phyloP scores from a whole-genome alignment of 257 asterid species.

The Dorcoceras hygrometricum region DNA sequence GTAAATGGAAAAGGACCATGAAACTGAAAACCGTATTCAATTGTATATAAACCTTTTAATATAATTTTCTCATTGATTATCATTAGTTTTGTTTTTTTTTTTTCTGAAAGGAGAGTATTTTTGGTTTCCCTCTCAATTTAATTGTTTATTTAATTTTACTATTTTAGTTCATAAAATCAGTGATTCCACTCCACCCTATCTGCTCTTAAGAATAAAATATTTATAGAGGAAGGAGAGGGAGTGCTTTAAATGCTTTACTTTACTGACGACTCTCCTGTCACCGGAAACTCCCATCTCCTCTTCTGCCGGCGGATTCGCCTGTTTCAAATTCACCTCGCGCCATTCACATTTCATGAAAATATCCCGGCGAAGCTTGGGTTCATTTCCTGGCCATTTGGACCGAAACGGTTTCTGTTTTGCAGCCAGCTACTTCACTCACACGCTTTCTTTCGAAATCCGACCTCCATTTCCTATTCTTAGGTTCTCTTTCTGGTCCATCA shows the following conservation, averaged over 20 bases:
- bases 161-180: neutral
- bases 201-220: constrained; percentile 16
- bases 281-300: constrained; percentile 37
- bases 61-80: too few relatives aligned
- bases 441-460: neutral
- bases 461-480: constrained; percentile 3
- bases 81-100: too few relatives aligned
- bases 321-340: neutral
- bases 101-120: too few relatives aligned
- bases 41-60: too few relatives aligned
- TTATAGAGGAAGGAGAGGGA: constrained; percentile 29
- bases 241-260: constrained; percentile 33
- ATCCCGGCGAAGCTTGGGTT: constrained; percentile 24
- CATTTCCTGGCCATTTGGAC: constrained; percentile 24
- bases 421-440: neutral
- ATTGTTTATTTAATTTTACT: too few relatives aligned
- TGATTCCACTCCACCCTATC: too few relatives aligned
- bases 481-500: constrained; percentile 1
- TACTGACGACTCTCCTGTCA: constrained; percentile 31
- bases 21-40: too few relatives aligned
- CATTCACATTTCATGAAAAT: constrained; percentile 1
- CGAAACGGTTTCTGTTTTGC: constrained; percentile 20
- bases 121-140: neutral
- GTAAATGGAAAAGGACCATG: too few relatives aligned
- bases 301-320: constrained; percentile 13